Conservation (phyloP, 2,329 filamentous ascomycete genomes). For the Fusarium solani-melongenae region DNA sequence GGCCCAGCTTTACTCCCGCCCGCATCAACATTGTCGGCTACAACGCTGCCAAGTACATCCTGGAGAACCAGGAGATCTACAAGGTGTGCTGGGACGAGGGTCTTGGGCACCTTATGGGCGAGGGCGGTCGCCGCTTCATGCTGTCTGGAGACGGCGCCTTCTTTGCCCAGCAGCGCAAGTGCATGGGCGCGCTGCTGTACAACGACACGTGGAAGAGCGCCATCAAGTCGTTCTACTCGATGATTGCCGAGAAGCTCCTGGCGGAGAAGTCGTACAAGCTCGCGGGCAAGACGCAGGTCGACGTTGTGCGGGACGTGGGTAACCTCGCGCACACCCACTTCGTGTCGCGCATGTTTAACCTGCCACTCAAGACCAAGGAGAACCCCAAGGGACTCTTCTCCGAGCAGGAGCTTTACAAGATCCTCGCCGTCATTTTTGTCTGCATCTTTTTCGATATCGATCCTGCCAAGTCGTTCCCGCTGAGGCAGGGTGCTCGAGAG, state of each 20-base stretch:
- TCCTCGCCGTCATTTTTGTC: slow-evolving; percentile 73
- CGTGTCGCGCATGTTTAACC: slow-evolving; percentile 69
- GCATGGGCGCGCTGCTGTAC: slow-evolving; percentile 69
- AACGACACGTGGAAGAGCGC: slow-evolving; percentile 70
- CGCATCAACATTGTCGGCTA: slow-evolving; percentile 70
- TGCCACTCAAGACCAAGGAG: slow-evolving; percentile 73
- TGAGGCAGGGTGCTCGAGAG: slow-evolving; percentile 68
- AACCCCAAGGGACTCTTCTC: slow-evolving; percentile 69
- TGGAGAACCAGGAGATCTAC: slow-evolving; percentile 71
- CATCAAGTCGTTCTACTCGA: slow-evolving; percentile 75
- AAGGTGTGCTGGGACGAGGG: slow-evolving; percentile 72
- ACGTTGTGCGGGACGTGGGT: slow-evolving; percentile 76
- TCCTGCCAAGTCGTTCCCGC: slow-evolving; percentile 72
- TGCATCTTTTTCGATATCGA: slow-evolving; percentile 75
- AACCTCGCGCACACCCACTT: slow-evolving; percentile 76
- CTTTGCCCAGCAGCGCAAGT: slow-evolving; percentile 62
- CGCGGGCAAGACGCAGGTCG: slow-evolving; percentile 67
- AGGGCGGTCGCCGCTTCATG: slow-evolving; percentile 65
- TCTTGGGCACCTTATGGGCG: slow-evolving; percentile 71
- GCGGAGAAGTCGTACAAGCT: slow-evolving; percentile 73
- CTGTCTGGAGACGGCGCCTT: slow-evolving; percentile 62
- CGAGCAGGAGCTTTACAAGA: slow-evolving; percentile 68
- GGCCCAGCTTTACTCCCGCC: slow-evolving; percentile 63
- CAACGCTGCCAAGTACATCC: slow-evolving; percentile 68
- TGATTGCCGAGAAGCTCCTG: slow-evolving; percentile 71